Evolutionary conservation across 768 basidiomycete species (phyloP), one percentile per base, ranked within the genome.

Genomic region (Suillus plorans): DNA sequence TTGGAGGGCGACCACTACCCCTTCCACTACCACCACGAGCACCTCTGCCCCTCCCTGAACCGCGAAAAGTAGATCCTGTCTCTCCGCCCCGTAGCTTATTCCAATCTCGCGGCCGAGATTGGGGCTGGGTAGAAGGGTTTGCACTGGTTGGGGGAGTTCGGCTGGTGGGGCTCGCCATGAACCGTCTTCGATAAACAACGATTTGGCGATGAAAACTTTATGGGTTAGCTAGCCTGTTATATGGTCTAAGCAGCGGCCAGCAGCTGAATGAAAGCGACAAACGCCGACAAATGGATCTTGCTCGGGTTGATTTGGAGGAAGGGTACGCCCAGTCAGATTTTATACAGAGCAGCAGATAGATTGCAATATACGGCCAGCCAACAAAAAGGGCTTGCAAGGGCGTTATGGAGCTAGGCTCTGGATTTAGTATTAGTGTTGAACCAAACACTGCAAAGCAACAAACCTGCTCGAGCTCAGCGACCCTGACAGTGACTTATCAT

Each of bases 31-130:
- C 68, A 44, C 80, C 77, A 62, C 81, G 77, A 31, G 80, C 72
- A 61, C 78, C 74, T 66, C 80, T 74, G 62, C 72, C 71, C 52
- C 74, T 79, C 67, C 76, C 74, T 37, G 80, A 71, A 53, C 83
- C 82, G 69, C 76, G 80, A 67, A 84, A 84, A 41, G 84, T 79
- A 41, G 82, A 78, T 8, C 81, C 83, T 59, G 80, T 77, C 55
- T 86, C 86, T 58, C 77, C 79, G n/a, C 76, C 69, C 58, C 78
- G 73, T 50, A 63, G 34, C 60, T 9, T 78, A 50, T 70, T 74
- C 85, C 86, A 85, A 65, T 82, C 80, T 62, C 78, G 74, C 41
- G 71, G 68, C 53, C 77, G 76, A 64, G 80, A 74, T 61, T 71
- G 68, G 25, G 67, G 61, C 60, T 69, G 74, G 66, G 71, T 63